Evolutionary conservation across 768 basidiomycete species (phyloP), one percentile per base, ranked within the genome.

Genomic region (Russula foetens): DNA sequence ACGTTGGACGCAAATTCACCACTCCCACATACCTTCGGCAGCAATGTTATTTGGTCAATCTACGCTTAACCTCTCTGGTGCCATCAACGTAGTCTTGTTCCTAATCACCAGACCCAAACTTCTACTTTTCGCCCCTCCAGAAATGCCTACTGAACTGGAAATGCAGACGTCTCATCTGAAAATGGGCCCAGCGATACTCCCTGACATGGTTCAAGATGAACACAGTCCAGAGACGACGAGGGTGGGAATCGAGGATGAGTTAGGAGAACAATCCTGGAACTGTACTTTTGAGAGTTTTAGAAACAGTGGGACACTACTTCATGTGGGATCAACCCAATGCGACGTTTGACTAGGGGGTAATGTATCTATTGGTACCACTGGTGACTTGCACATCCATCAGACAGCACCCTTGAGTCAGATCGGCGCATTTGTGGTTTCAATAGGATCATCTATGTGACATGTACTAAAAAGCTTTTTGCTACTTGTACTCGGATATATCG

Each of bases 31-130:
- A 48, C 67, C 71, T 4, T 65, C 73, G 11, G 69, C 71, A 14
- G 72, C 72, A 24, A 75, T 70, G 17, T 71, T 77, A 43, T 66
- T 67, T 31, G 72, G 70, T 41, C 62, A 68, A 14, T 58, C 69
- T 12, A 53, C 75, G 19, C 76, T 73, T 60, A 66, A 69, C 7
- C 73, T 77, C 54, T 76, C 74, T 51, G 77, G 78, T 17, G 63
- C 70, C 35, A 62, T 71, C 53, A 79, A 78, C 55, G 76, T 77
- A 15, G 31, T 75, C n/a, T 70, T 79, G 7, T 66, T 78, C 28
- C 66, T 76, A 28, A 59, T 65, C 19, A 75, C 74, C 11, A 72
- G 75, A 28, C 75, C 74, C 3, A 68, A 71, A 49, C 69, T 73
- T 4, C 68, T 69, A 26, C 68, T 76, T 11, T 76, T 76, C 53